phyloP scores from a whole-genome alignment of 176 grass and related monocot genomes.

The Ensete glaucum region DNA sequence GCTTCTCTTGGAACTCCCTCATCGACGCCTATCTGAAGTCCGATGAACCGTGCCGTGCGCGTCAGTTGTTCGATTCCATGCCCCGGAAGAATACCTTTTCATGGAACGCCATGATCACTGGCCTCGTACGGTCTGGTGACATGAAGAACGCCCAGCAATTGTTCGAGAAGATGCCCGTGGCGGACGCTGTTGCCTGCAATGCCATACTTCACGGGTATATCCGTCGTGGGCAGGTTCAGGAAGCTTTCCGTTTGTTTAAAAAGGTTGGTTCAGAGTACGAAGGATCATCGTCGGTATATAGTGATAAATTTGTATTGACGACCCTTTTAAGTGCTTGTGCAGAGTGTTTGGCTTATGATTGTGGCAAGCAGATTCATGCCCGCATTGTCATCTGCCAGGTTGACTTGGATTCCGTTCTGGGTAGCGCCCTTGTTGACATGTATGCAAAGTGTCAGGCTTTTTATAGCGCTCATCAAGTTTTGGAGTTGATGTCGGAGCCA shows the following conservation, averaged over 20 bases:
- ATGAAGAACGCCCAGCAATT: slow-evolving; percentile 20
- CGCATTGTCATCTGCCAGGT: slow-evolving; percentile 31
- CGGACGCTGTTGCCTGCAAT: slow-evolving; percentile 40
- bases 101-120: slow-evolving; percentile 42
- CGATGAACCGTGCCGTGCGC: slow-evolving; percentile 18
- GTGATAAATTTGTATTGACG: slow-evolving; percentile 51
- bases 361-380: slow-evolving; percentile 44
- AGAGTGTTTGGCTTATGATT: slow-evolving; percentile 25
- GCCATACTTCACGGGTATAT: slow-evolving; percentile 39
- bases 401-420: slow-evolving; percentile 39
- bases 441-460: slow-evolving; percentile 55
- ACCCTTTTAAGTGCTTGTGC: slow-evolving; percentile 53
- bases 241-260: slow-evolving; percentile 44
- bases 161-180: slow-evolving; percentile 46
- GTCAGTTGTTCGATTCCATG: slow-evolving; percentile 43
- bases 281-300: slow-evolving; percentile 4
- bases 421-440: slow-evolving; percentile 52
- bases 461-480: slow-evolving; percentile 26
- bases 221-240: slow-evolving; percentile 15
- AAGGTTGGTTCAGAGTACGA: slow-evolving; percentile 4
- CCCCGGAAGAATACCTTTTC: slow-evolving; percentile 51
- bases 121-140: slow-evolving; percentile 28
- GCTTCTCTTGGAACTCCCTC: slow-evolving; percentile 49
- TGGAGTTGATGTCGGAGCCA: slow-evolving; percentile 21
- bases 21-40: slow-evolving; percentile 33